A percentile compares a stretch with the other conserved stretches of the same genome.
Evolutionary conservation across 495 filamentous ascomycete genomes (phyloP).

Genomic region (Cairneyella variabilis): DNA sequence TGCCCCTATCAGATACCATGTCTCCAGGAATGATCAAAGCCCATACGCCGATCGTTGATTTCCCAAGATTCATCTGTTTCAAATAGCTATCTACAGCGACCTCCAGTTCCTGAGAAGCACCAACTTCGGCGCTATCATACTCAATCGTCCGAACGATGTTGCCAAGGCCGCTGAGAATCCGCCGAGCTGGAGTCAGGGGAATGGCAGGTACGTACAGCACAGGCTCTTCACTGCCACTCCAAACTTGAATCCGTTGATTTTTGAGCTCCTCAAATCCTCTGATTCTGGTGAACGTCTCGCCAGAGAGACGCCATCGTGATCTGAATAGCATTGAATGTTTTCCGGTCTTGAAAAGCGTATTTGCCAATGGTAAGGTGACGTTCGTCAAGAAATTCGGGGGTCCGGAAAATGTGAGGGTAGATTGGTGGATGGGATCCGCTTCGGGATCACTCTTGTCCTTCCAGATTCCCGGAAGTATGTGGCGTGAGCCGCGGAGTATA

Average conservation of each 20-base stretch:
- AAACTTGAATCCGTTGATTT: not conserved
- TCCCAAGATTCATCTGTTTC: slow-evolving; percentile 16
- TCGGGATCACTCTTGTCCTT: slow-evolving; percentile 15
- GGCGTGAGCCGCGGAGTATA: slow-evolving; percentile 34
- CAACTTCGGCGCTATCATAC: slow-evolving; percentile 36
- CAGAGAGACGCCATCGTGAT: slow-evolving; percentile 45
- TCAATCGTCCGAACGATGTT: slow-evolving; percentile 75
- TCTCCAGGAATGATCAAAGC: slow-evolving; percentile 57
- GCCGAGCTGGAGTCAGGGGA: slow-evolving; percentile 60
- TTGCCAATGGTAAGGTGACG: slow-evolving; percentile 61
- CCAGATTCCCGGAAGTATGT: no score
- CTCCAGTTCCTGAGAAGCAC: slow-evolving; percentile 75
- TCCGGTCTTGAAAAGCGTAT: slow-evolving; percentile 73
- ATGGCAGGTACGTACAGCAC: slow-evolving; percentile 55
- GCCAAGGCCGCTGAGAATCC: slow-evolving; percentile 65
- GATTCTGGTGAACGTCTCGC: slow-evolving; percentile 15
- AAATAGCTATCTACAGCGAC: slow-evolving; percentile 58
- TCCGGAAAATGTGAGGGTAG: slow-evolving; percentile 18
- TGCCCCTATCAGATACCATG: not conserved
- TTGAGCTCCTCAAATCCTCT: slow-evolving; percentile 3
- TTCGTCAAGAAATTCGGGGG: slow-evolving; percentile 9
- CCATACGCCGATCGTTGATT: slow-evolving; percentile 64
- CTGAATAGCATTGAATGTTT: slow-evolving; percentile 56
- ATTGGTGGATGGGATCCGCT: not conserved
- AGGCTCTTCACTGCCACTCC: no score